Conservation (phyloP, 306 rosid genomes). For the Carpinus viminea region DNA sequence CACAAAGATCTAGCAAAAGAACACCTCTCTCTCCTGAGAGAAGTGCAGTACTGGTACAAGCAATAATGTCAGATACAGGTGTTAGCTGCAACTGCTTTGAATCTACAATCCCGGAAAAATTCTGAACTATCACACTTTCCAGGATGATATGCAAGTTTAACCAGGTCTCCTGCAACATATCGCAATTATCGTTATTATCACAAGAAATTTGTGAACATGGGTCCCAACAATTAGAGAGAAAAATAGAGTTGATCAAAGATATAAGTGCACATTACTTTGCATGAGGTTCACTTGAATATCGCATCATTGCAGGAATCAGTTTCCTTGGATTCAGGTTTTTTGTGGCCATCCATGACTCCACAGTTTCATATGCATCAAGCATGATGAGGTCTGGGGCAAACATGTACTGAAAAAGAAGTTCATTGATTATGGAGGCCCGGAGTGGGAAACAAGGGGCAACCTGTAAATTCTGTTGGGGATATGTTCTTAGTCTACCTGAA, state of each 20-base stretch:
- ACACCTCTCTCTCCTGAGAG: too few relatives aligned
- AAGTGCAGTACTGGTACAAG: neutral
- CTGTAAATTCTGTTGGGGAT: constrained; percentile 19
- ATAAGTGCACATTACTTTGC: constrained; percentile 64
- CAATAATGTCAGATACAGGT: neutral
- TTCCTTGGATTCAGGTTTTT: constrained; percentile 92
- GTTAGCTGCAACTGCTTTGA: neutral
- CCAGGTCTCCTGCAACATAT: neutral
- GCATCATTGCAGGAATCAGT: constrained; percentile 99
- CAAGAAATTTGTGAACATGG: constrained; percentile 18
- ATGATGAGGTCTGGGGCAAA: constrained; percentile 95
- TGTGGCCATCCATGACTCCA: constrained; percentile 95
- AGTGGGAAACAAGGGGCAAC: constrained; percentile 13
- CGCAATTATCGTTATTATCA: neutral
- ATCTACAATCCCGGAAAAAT: neutral
- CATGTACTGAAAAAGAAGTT: constrained; percentile 64
- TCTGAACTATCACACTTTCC: neutral
- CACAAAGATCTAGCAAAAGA: too few relatives aligned
- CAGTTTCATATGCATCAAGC: constrained; percentile 98
- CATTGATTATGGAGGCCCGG: constrained; percentile 9
- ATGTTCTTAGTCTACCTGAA: constrained; percentile 58
- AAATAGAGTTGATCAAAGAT: constrained; percentile 30
- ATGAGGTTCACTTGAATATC: constrained; percentile 97
- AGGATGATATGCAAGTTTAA: constrained; percentile 5
- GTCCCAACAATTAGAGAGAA: constrained; percentile 18